A percentile compares a stretch with the other conserved stretches of the same genome.
Evolutionary conservation across 805 yeast species (phyloP).

Genomic region (Spathaspora passalidarum): DNA sequence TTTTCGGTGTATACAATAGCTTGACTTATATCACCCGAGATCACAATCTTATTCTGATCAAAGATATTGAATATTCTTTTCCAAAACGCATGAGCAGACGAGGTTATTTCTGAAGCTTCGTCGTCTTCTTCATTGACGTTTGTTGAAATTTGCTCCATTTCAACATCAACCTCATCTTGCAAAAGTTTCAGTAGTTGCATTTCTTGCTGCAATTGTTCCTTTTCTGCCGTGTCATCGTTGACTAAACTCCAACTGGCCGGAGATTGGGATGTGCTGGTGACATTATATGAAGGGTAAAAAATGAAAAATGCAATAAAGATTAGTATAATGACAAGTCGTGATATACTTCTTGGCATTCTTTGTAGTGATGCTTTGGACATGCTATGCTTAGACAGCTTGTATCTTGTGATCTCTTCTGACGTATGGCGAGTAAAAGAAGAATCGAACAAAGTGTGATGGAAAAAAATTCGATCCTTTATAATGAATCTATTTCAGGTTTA

Average conservation of each 20-base stretch:
- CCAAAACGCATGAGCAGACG: conserved; percentile 25
- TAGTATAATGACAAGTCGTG: not conserved
- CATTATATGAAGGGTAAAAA: not conserved
- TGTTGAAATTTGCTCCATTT: conserved; percentile 3
- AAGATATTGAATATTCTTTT: conserved; percentile 21
- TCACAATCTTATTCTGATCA: conserved; percentile 14
- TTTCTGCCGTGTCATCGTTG: not conserved
- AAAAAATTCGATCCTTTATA: too few relatives aligned
- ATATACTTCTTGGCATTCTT: not conserved
- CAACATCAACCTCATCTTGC: conserved; percentile 3
- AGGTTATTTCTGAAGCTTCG: not conserved
- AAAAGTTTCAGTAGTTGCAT: not conserved
- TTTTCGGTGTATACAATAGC: conserved; percentile 21
- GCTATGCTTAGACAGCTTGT: not conserved
- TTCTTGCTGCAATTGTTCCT: conserved; percentile 1
- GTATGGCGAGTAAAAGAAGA: too few relatives aligned
- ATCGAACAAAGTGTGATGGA: too few relatives aligned
- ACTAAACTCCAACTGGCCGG: not conserved
- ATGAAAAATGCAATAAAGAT: conserved; percentile 1
- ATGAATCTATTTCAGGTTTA: too few relatives aligned
- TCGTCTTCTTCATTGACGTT: not conserved
- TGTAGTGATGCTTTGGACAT: not conserved
- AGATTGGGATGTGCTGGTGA: too few relatives aligned
- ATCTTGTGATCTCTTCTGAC: too few relatives aligned
- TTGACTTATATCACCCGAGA: conserved; percentile 12